phyloP scores from a whole-genome alignment of 257 asterid species.

The Mitragyna speciosa region DNA sequence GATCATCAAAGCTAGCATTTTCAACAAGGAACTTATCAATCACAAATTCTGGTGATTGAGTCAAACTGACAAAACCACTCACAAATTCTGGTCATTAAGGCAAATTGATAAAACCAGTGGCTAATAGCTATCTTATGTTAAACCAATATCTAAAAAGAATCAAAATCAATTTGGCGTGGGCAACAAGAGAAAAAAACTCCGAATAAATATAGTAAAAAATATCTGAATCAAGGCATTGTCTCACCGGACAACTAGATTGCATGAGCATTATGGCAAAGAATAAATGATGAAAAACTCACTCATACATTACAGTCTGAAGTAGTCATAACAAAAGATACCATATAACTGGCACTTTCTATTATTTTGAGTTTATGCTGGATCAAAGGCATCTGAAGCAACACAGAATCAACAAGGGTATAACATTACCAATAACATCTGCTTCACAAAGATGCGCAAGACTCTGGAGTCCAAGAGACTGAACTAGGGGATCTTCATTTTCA shows the following conservation, averaged over 20 bases:
- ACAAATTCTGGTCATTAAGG: too few species aligned
- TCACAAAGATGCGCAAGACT: slow-evolving; percentile 95
- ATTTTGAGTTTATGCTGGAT: not conserved
- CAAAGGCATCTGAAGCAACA: not conserved
- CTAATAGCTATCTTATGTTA: not conserved
- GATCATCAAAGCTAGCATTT: not conserved
- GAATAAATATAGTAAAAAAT: too few species aligned
- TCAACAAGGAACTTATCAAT: not conserved
- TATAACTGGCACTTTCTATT: not conserved
- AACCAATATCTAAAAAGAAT: not conserved
- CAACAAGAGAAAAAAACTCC: not conserved
- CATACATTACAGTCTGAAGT: not conserved
- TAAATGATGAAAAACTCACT: not conserved
- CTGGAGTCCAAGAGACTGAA: slow-evolving; percentile 85
- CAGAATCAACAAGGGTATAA: slow-evolving; percentile 7
- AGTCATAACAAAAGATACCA: not conserved
- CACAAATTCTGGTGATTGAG: not conserved
- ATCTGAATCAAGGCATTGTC: not conserved
- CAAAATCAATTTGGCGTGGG: not conserved
- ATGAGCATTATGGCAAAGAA: not conserved
- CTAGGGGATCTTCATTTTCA: slow-evolving; percentile 65
- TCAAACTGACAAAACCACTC: not conserved
- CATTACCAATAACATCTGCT: slow-evolving; percentile 90
- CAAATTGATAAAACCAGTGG: not conserved
- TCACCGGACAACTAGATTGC: not conserved